A percentile compares a stretch with the other conserved stretches of the same genome.
These are phyloP conservation scores for Heteromeles arbutifolia DNA, from an alignment of 306 rosid species.

Conservation along the genomic window DNA sequence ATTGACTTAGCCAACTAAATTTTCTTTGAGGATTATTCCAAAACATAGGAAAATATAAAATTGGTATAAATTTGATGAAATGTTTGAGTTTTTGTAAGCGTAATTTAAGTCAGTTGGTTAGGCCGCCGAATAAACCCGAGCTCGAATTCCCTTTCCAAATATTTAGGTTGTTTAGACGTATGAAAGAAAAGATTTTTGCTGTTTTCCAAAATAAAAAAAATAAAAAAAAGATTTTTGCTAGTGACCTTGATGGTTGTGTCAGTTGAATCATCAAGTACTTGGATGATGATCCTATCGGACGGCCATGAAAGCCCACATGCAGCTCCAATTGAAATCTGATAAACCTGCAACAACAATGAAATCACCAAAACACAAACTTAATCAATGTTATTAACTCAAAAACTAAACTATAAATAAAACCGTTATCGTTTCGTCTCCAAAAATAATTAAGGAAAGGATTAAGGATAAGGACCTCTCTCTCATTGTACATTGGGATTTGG, in stretches of 20 bases:
- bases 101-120: no score
- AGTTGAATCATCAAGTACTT: constrained; percentile 87
- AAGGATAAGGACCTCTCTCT: constrained; percentile 61
- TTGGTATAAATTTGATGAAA: not conserved
- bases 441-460: not conserved
- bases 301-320: constrained; percentile 93
- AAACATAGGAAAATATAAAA: not conserved
- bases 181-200: not conserved
- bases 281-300: constrained; percentile 68
- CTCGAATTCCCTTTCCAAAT: no score
- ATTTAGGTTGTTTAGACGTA: no score
- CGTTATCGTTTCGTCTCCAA: not conserved
- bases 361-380: not conserved
- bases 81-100: not conserved
- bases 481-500: constrained; percentile 91
- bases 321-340: constrained; percentile 79
- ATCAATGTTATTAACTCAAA: not conserved
- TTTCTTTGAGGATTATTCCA: no score
- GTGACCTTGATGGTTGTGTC: constrained; percentile 66
- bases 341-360: constrained; percentile 47
- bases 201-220: no score
- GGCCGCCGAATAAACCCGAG: no score
- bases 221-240: not conserved
- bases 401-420: not conserved
- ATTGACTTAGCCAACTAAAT: no score